These are phyloP conservation scores for Termitomyces eurrhizus DNA, from an alignment of 768 basidiomycete species.

Conservation along the genomic window DNA sequence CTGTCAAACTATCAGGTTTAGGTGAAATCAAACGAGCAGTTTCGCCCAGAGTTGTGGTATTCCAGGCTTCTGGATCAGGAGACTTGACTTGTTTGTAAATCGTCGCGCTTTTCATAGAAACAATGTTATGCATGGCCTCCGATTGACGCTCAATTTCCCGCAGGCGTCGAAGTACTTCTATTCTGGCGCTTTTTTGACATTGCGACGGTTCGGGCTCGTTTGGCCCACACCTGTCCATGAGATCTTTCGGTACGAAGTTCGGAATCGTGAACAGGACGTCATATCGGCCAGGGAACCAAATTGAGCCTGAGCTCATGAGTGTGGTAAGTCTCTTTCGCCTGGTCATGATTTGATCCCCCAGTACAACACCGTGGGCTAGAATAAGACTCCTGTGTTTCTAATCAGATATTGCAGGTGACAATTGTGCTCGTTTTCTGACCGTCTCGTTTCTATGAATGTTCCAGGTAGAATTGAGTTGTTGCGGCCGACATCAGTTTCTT, in stretches of 20 bases:
- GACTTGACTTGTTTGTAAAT: constrained; percentile 46
- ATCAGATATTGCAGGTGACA: constrained; percentile 11
- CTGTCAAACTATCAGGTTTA: constrained; percentile 28
- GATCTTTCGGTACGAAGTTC: constrained; percentile 41
- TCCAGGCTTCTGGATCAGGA: constrained; percentile 48
- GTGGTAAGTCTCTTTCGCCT: constrained; percentile 16
- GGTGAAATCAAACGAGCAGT: constrained; percentile 42
- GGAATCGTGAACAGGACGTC: constrained; percentile 65
- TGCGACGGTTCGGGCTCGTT: constrained; percentile 23
- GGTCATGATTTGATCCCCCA: constrained; percentile 24
- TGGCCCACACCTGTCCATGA: constrained; percentile 46
- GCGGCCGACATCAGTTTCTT: constrained; percentile 7
- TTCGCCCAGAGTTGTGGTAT: constrained; percentile 47
- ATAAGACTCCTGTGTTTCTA: constrained; percentile 27
- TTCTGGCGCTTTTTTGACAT: constrained; percentile 51
- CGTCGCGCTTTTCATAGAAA: constrained; percentile 25
- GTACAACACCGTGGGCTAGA: constrained; percentile 29
- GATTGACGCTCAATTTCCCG: constrained; percentile 47
- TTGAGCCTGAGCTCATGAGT: constrained; percentile 47
- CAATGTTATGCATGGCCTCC: constrained; percentile 33
- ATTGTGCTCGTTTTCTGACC: constrained; percentile 27
- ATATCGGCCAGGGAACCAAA: constrained; percentile 41
- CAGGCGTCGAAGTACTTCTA: constrained; percentile 58
- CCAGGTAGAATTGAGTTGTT: constrained; percentile 32
- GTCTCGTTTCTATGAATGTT: constrained; percentile 50